Percentiles rank a stretch among this genome's conserved stretches.
Conservation (phyloP, 2,329 filamentous ascomycete species). For the Phialophora verrucosa region DNA sequence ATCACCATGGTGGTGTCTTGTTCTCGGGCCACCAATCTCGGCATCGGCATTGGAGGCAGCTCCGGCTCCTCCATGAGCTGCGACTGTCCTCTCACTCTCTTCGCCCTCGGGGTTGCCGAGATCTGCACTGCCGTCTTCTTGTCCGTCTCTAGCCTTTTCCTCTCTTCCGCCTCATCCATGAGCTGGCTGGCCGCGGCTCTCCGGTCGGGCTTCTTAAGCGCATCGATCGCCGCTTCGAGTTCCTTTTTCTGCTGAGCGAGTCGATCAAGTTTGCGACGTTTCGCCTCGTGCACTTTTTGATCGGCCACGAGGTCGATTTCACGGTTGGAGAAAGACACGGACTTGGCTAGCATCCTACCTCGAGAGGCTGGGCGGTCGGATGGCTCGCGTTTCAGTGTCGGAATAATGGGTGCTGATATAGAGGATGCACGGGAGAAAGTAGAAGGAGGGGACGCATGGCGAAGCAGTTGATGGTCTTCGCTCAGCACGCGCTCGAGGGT, state of each 20-base stretch:
- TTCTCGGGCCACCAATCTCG: constrained; percentile 17
- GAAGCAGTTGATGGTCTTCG: constrained; percentile 47
- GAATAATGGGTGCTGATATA: constrained; percentile 41
- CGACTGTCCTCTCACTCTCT: constrained; percentile 42
- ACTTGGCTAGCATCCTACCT: constrained; percentile 53
- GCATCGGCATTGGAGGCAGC: constrained; percentile 29
- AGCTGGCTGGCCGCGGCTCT: constrained; percentile 53
- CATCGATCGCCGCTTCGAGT: constrained; percentile 55
- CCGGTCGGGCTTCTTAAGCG: constrained; percentile 55
- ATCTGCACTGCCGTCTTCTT: constrained; percentile 51
- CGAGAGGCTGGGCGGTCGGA: constrained; percentile 49
- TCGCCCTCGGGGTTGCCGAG: constrained; percentile 54
- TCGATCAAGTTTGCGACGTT: constrained; percentile 53
- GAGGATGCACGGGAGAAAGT: constrained; percentile 52
- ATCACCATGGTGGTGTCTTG: constrained; percentile 27
- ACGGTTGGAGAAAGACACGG: constrained; percentile 54
- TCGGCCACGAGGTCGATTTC: constrained; percentile 56
- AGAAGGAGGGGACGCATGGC: constrained; percentile 45
- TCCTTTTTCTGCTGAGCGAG: constrained; percentile 55
- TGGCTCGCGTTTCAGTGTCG: constrained; percentile 49
- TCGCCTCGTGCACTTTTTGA: constrained; percentile 52
- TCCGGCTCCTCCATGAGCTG: constrained; percentile 28
- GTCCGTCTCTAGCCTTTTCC: constrained; percentile 44
- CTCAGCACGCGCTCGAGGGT: constrained; percentile 55
- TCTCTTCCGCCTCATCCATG: constrained; percentile 51